Percentiles rank a stretch among this genome's conserved stretches.
Evolutionary conservation across 768 basidiomycete genomes (phyloP).

Genomic region (Lactarius tabidus): DNA sequence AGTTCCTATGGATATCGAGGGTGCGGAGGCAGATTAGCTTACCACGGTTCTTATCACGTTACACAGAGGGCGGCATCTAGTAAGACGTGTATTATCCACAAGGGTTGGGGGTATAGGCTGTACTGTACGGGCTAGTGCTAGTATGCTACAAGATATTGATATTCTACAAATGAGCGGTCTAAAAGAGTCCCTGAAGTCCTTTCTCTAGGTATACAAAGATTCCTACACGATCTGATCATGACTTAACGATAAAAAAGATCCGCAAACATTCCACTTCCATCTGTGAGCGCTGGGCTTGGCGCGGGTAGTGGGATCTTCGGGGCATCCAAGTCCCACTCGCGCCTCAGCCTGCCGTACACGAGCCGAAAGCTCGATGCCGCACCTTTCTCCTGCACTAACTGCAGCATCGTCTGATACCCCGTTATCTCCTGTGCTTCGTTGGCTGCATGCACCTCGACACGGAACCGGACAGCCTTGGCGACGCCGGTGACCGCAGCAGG

Average conservation of each 20-base stretch:
- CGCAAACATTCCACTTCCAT: constrained; percentile 32
- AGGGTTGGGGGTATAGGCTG: constrained; percentile 11
- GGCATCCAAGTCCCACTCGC: constrained; percentile 66
- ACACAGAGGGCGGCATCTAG: not conserved
- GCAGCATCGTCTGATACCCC: constrained; percentile 55
- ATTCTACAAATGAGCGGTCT: constrained; percentile 27
- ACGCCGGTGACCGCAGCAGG: constrained; percentile 47
- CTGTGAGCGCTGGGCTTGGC: constrained; percentile 32
- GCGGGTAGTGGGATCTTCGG: constrained; percentile 26
- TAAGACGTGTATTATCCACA: constrained; percentile 12
- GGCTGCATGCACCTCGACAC: constrained; percentile 63
- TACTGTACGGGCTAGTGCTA: constrained; percentile 13
- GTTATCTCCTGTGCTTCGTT: constrained; percentile 40
- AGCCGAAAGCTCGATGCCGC: constrained; percentile 77
- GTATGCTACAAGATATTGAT: constrained; percentile 21
- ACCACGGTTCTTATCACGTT: not conserved
- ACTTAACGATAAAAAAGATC: constrained; percentile 34
- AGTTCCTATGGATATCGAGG: constrained; percentile 24
- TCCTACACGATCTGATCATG: too few relatives aligned
- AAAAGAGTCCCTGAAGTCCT: constrained; percentile 2
- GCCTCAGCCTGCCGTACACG: constrained; percentile 59
- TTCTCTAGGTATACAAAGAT: constrained; percentile 9
- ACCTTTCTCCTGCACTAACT: constrained; percentile 81
- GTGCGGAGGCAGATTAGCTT: constrained; percentile 27
- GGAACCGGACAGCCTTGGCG: constrained; percentile 74